A percentile compares a stretch with the other conserved stretches of the same genome.
phyloP scores from a whole-genome alignment of 305 asterid genomes.

The Withania somnifera region DNA sequence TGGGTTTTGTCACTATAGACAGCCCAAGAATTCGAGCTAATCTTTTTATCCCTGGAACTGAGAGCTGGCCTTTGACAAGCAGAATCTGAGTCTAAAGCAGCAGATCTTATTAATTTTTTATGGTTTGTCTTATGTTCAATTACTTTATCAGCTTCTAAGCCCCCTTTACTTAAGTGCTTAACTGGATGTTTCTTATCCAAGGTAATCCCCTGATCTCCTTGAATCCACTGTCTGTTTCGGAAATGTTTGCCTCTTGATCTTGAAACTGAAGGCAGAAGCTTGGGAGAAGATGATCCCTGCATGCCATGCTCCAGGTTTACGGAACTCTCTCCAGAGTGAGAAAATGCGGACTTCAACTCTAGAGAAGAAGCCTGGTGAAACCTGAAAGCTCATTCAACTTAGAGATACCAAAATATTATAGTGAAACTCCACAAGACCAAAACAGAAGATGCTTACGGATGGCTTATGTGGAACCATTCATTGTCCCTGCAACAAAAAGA shows the following conservation, averaged over 20 bases:
- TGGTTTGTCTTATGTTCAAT: background rate
- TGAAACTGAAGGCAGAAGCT: slow-evolving; percentile 32
- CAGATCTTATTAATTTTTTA: background rate
- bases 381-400: slow-evolving; percentile 18
- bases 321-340: slow-evolving; percentile 1
- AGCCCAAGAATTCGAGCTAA: slow-evolving; percentile 2
- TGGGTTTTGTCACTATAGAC: background rate
- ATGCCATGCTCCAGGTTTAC: slow-evolving; percentile 4
- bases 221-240: slow-evolving; percentile 16
- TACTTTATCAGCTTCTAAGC: slow-evolving; percentile 5
- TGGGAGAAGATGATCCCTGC: slow-evolving; percentile 24
- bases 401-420: background rate
- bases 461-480: slow-evolving; percentile 39
- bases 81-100: slow-evolving; percentile 2
- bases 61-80: background rate
- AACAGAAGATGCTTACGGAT: slow-evolving; percentile 22
- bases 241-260: slow-evolving; percentile 34
- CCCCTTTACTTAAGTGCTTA: slow-evolving; percentile 8
- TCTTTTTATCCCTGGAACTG: background rate
- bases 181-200: slow-evolving; percentile 13
- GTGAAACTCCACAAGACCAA: background rate
- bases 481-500: slow-evolving; percentile 30
- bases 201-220: slow-evolving; percentile 1
- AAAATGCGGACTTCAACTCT: slow-evolving; percentile 17
- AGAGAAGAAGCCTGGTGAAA: slow-evolving; percentile 33